These are phyloP conservation scores for Macrocybe gigantea DNA, from an alignment of 768 basidiomycete species.

Conservation along the genomic window DNA sequence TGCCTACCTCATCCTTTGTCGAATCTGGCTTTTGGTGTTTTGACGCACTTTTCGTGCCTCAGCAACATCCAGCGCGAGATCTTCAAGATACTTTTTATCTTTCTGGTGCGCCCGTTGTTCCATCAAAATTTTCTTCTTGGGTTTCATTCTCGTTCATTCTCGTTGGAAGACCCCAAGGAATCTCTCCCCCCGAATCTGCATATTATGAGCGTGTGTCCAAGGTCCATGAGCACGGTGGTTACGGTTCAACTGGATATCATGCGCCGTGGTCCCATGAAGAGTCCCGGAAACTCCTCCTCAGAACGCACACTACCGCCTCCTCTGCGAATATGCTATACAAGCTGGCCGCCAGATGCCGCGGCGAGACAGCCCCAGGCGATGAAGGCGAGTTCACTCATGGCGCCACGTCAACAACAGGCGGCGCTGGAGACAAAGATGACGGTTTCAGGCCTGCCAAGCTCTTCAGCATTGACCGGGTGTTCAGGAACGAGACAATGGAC, in stretches of 20 bases:
- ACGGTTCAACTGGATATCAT: constrained; percentile 93
- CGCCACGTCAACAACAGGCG: constrained; percentile 22
- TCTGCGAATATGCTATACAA: constrained; percentile 93
- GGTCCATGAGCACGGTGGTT: constrained; percentile 83
- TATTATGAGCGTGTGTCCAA: constrained; percentile 84
- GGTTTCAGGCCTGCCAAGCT: constrained; percentile 90
- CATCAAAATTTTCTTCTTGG: neutral
- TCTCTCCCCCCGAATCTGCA: constrained; percentile 67
- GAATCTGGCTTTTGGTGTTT: constrained; percentile 99
- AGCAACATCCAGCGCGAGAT: constrained; percentile 97
- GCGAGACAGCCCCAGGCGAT: constrained; percentile 42
- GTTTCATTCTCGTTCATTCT: neutral
- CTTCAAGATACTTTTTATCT: constrained; percentile 98
- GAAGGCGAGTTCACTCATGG: constrained; percentile 35
- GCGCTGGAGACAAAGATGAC: constrained; percentile 39
- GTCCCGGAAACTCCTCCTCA: constrained; percentile 84
- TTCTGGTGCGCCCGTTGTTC: constrained; percentile 52
- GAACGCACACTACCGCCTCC: constrained; percentile 96
- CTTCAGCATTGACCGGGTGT: constrained; percentile 97
- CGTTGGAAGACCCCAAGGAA: constrained; percentile 60
- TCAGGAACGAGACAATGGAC: constrained; percentile 98
- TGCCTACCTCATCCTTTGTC: constrained; percentile 94
- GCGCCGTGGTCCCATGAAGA: constrained; percentile 95
- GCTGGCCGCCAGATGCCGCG: constrained; percentile 79
- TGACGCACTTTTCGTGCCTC: constrained; percentile 95